These are phyloP conservation scores for Zygoascus hellenicus DNA, from an alignment of 1,139 yeast genomes.

Conservation along the genomic window DNA sequence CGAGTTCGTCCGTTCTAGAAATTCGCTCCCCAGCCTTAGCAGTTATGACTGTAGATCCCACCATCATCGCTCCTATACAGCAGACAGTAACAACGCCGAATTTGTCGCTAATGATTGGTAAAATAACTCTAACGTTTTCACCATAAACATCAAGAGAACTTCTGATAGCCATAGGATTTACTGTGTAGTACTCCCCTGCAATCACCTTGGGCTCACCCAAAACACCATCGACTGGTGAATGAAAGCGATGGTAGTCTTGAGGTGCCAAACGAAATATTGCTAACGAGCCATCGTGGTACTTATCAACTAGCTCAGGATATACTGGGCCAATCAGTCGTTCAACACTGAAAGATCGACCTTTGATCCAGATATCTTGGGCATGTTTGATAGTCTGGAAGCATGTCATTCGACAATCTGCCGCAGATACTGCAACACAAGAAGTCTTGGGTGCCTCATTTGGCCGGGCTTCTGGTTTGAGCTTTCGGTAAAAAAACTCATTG, in stretches of 20 bases:
- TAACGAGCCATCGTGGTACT: conserved; percentile 52
- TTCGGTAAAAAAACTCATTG: conserved; percentile 84
- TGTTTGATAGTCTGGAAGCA: conserved; percentile 55
- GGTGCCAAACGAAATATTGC: conserved; percentile 90
- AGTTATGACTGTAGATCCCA: conserved; percentile 78
- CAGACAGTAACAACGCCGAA: conserved; percentile 76
- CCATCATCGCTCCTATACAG: conserved; percentile 98
- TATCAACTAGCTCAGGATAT: conserved; percentile 44
- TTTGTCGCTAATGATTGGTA: conserved; percentile 65
- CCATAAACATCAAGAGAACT: conserved; percentile 88
- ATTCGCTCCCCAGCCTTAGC: conserved; percentile 56
- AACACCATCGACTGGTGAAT: conserved; percentile 73
- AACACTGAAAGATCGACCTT: conserved; percentile 73
- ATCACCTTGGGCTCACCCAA: conserved; percentile 62
- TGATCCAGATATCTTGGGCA: conserved; percentile 84
- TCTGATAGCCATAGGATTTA: conserved; percentile 94
- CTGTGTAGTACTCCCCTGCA: conserved; percentile 91
- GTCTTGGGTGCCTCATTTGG: conserved; percentile 54
- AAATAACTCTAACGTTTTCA: conserved; percentile 73
- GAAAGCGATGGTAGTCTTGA: conserved; percentile 94
- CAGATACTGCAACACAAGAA: conserved; percentile 54
- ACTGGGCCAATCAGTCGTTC: conserved; percentile 57
- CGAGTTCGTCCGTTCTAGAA: conserved; percentile 73
- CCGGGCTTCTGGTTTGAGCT: conserved; percentile 65
- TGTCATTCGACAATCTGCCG: conserved; percentile 86